Conservation (phyloP, 768 basidiomycete genomes). For the Naganishia friedmannii region DNA sequence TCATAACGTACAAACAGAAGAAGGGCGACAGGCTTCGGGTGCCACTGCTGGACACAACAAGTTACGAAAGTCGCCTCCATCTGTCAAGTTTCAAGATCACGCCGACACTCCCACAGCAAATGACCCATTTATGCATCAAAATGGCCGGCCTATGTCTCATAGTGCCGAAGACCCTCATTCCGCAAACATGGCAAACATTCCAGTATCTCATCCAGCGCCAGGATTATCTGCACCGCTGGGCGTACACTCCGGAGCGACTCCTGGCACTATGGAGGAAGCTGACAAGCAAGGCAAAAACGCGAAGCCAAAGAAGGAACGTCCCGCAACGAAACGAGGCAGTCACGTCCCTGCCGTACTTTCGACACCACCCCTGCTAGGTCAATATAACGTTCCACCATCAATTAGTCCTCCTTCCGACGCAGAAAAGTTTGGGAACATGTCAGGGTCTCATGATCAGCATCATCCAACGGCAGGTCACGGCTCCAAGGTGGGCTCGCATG, state of each 20-base stretch:
- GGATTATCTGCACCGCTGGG: background rate
- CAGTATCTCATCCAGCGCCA: background rate
- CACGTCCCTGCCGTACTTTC: slow-evolving; percentile 9
- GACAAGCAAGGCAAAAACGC: background rate
- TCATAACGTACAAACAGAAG: background rate
- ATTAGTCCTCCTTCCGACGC: background rate
- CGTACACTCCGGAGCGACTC: background rate
- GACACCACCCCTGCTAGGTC: slow-evolving; percentile 4
- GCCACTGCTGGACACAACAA: background rate
- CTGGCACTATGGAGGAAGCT: background rate
- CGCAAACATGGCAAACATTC: slow-evolving; percentile 6
- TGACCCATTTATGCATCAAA: background rate
- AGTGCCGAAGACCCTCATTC: background rate
- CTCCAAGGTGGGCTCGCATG: background rate
- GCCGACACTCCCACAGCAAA: background rate
- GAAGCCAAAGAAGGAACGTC: background rate
- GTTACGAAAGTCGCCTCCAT: slow-evolving; percentile 6
- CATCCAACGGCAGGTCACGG: background rate
- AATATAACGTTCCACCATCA: background rate
- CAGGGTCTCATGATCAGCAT: background rate
- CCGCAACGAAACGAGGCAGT: background rate
- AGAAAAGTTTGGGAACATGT: background rate
- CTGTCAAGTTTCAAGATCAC: background rate
- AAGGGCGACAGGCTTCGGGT: background rate
- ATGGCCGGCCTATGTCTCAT: background rate